Evolutionary conservation across 257 asterid genomes (phyloP), one percentile per base, ranked within the genome.

Genomic region (Fraxinus americana): DNA sequence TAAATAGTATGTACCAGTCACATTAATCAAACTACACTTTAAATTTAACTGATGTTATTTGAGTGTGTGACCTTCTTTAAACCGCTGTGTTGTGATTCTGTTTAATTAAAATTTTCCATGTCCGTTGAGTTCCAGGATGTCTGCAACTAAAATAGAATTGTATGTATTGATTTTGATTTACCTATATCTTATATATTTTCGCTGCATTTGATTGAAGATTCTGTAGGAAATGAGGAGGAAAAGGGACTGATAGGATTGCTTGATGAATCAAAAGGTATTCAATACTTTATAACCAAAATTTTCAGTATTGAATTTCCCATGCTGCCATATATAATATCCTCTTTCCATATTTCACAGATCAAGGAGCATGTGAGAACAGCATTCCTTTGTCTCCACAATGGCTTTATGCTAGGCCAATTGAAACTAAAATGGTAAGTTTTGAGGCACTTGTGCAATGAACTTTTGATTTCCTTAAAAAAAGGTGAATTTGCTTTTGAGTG

Each of bases 321-420:
- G 13, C 67, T 59, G 1, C 48, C 5, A 5, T 6, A 17, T 70
- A 78, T 67, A 59, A 75, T 45, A 11, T 45, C 25, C 36, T 34
- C 10, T 21, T n/a, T 66, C 36, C 36, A 4, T 45, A 71, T 81
- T 76, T 65, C 57, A 84, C 91, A 96, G 99, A 96, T 89, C 97
- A 86, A 85, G 89, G 86, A 38, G 72, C 80, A n/a, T 83, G 91
- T 19, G 98, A 96, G 80, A 93, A 78, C 88, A 82, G 82, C 87
- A 96, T 96, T 70, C 99, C 99, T 8, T 80, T 96, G 85, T 96
- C 99, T 87, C 99, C 99, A 0, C 99, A 96, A 81, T 96, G 99
- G 99, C 89, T 93, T 63, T 92, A 93, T 82, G 89, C 93, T 73
- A 96, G 86, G 85, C 95, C 97, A 63, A 91, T 75, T 85, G 99